Conservation (phyloP, 2,329 filamentous ascomycete species). For the Trichoderma sp. region DNA sequence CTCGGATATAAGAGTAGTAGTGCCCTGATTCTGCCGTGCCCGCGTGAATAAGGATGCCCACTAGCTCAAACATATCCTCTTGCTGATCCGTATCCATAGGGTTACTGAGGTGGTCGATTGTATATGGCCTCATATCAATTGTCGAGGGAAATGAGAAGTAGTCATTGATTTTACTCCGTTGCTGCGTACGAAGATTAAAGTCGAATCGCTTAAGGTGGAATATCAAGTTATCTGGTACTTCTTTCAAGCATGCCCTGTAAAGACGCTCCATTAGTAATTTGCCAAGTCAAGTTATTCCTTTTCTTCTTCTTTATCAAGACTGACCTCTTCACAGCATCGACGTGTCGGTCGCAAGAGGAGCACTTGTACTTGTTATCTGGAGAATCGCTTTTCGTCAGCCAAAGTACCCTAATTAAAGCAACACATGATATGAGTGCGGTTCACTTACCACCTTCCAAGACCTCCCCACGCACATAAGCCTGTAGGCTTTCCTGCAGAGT, state of each 20-base stretch:
- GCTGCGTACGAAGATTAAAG: constrained; percentile 73
- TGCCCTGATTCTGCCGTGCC: constrained; percentile 93
- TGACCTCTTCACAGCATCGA: constrained; percentile 87
- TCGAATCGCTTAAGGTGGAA: constrained; percentile 91
- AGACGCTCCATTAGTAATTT: constrained; percentile 21
- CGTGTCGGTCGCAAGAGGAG: constrained; percentile 81
- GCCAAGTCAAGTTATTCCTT: background rate
- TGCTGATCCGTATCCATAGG: constrained; percentile 46
- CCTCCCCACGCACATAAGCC: constrained; percentile 93
- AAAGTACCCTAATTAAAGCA: background rate
- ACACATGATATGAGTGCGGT: background rate
- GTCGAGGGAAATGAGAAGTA: constrained; percentile 81
- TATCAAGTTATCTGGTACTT: constrained; percentile 89
- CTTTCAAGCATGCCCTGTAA: constrained; percentile 80
- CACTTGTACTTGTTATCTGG: constrained; percentile 97
- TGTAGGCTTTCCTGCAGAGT: constrained; percentile 82
- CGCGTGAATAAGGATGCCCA: constrained; percentile 91
- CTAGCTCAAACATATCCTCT: constrained; percentile 83
- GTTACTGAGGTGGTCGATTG: constrained; percentile 76
- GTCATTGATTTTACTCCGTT: constrained; percentile 92
- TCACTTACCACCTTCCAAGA: constrained; percentile 78
- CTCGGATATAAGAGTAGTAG: constrained; percentile 93
- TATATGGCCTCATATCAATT: constrained; percentile 88
- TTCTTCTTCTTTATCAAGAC: constrained; percentile 12
- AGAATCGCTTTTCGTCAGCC: background rate